Evolutionary conservation across 345 rosid species (phyloP), one percentile per base, ranked within the genome.

Genomic region (Eucalyptus erythrocorys): DNA sequence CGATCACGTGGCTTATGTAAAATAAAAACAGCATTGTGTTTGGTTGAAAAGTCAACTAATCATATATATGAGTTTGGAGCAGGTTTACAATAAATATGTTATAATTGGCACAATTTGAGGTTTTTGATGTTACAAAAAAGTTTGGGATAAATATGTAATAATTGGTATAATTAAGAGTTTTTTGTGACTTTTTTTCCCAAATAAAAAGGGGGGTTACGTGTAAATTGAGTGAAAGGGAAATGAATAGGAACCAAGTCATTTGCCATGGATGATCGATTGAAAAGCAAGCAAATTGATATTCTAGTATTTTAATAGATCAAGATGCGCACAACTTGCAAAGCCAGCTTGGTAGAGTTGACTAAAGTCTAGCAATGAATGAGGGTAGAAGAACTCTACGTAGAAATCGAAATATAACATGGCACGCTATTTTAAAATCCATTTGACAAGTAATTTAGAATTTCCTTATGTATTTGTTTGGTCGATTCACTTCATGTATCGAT

Each of bases 101-200:
- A 51, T 51, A 19, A 55, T 10, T 13, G 4, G 13, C 5, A 55
- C 3, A 24, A 24, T 55, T 55, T 24, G 3, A 22, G 6, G 5
- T 53, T 53, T 53, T 48, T 53, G 8, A 53, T 3, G 57, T 7
- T 17, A 53, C 57, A 7, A 53, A 51, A 53, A 55, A 24, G 1
- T 55, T 55, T 0, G 0, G 30, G 6, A 24, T 4, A 55, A 22
- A 22, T 1, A 3, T 21, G 30, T 55, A 21, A 55, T 22, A 21
- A 55, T 55, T 0, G 13, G 1, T 4, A 55, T 24, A 24, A 55
- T 22, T 24, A 8, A 0, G 61, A 22, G 0, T 22, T 55, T 24
- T 55, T 4, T 24, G 11, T 55, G 13, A 24, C 30, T 24, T 55
- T 55, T 55, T 55, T 24, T 8, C 13, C 30, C 27, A 55, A 10